Base-by-base conservation (phyloP, 805 yeast species). In the Candida yuanshanica region DNA sequence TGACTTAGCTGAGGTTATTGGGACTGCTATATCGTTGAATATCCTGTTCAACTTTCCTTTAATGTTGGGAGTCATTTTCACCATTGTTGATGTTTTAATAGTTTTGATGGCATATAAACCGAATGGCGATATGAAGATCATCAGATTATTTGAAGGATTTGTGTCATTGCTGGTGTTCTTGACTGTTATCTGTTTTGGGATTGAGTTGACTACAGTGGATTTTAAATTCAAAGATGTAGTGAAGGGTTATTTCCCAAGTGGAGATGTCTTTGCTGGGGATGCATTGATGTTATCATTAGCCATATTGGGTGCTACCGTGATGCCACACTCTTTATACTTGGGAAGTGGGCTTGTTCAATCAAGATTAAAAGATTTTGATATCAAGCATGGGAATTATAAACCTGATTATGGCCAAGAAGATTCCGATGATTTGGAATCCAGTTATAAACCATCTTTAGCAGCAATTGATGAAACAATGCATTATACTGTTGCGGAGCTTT, bases 1-100 rank as follows among this genome's bases (percentile, higher is more conserved):
- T 0, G 99, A 91, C 64, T 74, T 93, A 49, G 97, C 99, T 1
- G 98, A 91, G 59, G 96, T 91, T 26, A 91, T 93, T 20, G 99
- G 99, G n/a, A 87, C 96, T 4, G 97, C 98, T 4, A 88, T 91
- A 43, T 83, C 98, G 1, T 70, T 91, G 43, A 88, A 93, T 52
- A 87, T 91, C 42, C 65, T 93, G 33, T 79, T 90, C 58, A 73
- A 76, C 2, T 67, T 93, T 7, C 98, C 98, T 0, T 66, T 93
- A 16, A 71, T 86, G 7, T 69, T 78, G 5, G 99, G 99, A 25
- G 95, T 91, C 13, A 64, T 88, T 4, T 61, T 91, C 38, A 91
- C 98, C 0, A 81, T 88, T 18, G 64, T 87, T 4, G 99, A 91
- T 55, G 96, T 91, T 7, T 60, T 91, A 41, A 69, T 91, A 33